Evolutionary conservation across 2,329 filamentous ascomycete genomes (phyloP).

Genomic region (Domatiomyces globalis): DNA sequence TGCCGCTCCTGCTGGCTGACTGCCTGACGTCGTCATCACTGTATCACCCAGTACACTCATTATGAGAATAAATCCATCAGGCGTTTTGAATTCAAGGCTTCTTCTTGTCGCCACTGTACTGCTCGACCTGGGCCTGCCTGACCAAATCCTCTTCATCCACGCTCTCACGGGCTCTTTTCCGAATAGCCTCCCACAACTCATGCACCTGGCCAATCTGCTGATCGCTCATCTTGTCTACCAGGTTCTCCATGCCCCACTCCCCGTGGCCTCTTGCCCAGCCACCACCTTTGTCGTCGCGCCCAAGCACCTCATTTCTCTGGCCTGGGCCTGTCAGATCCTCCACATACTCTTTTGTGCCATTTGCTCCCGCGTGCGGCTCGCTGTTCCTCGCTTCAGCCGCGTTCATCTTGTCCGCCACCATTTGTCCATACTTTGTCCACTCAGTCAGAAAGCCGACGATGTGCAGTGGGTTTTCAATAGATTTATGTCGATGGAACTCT

Average conservation of each 20-base stretch:
- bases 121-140: neutral
- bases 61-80: conserved; percentile 1
- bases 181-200: conserved; percentile 78
- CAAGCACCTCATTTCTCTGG: neutral
- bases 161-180: conserved; percentile 36
- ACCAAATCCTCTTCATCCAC: conserved; percentile 28
- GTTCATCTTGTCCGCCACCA: conserved; percentile 80
- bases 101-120: conserved; percentile 15
- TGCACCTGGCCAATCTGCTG: conserved; percentile 89
- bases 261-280: neutral
- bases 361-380: conserved; percentile 88
- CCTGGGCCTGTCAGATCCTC: neutral
- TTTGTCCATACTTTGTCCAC: conserved; percentile 91
- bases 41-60: neutral
- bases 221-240: conserved; percentile 90
- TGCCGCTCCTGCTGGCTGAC: neutral
- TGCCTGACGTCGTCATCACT: conserved; percentile 1
- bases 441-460: conserved; percentile 92
- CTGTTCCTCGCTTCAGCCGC: conserved; percentile 63
- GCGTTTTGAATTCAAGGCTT: conserved; percentile 1
- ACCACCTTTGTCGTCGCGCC: neutral
- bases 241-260: conserved; percentile 1
- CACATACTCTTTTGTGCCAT: conserved; percentile 83
- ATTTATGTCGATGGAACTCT: conserved; percentile 74
- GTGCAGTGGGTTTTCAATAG: conserved; percentile 80